Conservation (phyloP, 2,329 filamentous ascomycete genomes). For the Xylariaceae sp. region DNA sequence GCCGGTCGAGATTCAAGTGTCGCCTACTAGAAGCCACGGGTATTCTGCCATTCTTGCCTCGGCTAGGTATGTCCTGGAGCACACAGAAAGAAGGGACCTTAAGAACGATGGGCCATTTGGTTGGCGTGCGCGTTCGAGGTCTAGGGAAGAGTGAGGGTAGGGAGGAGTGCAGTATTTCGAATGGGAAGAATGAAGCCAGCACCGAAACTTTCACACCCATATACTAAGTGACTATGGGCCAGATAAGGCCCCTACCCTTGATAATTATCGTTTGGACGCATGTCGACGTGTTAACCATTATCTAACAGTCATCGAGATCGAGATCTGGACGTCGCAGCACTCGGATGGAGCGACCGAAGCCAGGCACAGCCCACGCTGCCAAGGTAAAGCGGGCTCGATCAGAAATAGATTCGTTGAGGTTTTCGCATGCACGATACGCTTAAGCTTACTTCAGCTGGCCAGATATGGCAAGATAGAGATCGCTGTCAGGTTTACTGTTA, state of each 20-base stretch:
- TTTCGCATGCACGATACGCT: constrained; percentile 8
- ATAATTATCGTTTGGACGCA: neutral
- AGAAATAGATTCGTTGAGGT: constrained; percentile 10
- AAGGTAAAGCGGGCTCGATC: constrained; percentile 6
- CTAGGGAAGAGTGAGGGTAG: too few relatives aligned
- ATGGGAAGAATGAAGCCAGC: too few relatives aligned
- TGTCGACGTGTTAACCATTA: neutral
- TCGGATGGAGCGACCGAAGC: neutral
- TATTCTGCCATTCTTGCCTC: too few relatives aligned
- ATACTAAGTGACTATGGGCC: neutral
- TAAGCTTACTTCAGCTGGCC: constrained; percentile 14
- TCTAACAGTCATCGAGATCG: neutral
- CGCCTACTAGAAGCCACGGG: too few relatives aligned
- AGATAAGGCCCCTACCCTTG: neutral
- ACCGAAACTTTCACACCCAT: too few relatives aligned
- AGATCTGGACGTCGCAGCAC: constrained; percentile 1
- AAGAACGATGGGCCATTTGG: too few relatives aligned
- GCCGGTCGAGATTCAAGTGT: too few relatives aligned
- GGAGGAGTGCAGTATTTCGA: too few relatives aligned
- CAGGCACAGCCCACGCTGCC: neutral
- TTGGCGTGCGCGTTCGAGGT: too few relatives aligned
- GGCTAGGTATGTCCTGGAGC: too few relatives aligned
- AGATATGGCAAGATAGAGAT: constrained; percentile 2
- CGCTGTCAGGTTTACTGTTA: constrained; percentile 4
- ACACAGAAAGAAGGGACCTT: too few relatives aligned